Base-by-base conservation (phyloP, 306 rosid species). In the Malus orientalis region DNA sequence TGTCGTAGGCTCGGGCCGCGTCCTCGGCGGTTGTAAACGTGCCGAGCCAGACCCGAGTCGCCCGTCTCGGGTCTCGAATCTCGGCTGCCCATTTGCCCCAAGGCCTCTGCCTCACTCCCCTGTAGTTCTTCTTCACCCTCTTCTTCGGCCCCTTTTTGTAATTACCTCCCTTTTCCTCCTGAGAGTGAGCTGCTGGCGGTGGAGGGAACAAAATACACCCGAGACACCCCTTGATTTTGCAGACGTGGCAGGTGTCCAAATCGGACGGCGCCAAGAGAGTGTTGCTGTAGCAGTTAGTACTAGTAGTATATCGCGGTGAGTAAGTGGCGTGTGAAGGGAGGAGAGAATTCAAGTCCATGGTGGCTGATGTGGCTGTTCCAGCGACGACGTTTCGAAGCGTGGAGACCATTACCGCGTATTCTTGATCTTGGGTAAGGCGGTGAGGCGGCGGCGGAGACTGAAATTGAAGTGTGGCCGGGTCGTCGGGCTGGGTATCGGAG, bases 11-110 rank as follows among this genome's bases (percentile, higher is more conserved):
- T 25, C 81, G 81, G 9, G 97, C 99, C 0, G 99, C 99, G 1
- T 95, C 99, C 76, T 89, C 97, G 0, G 96, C 97, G 0, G 97
- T 90, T 2, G 65, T 84, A 84, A 95, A 95, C 0, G 99, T 95
- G 1, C 99, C 99, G 0, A 95, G 87, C 99, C 99, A 95, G 2
- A 95, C 99, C 29, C 97, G 89, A 14, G 84, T 47, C 0, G 88
- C 92, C 2, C 84, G 71, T 10, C 82, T 83, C 15, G 99, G 99
- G 87, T 95, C 99, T 0, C 97, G 95, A 44, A 95, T 95, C 78
- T 95, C 99, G 0, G 99, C 91, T 0, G 97, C 99, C 97, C 97
- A 95, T 78, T 95, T 92, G 0, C 97, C 99, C 99, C 97, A 92
- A 0, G 99, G 99, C 74, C 99, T 83, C 79, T 92, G 99, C 53